Percentiles rank a stretch among this genome's conserved stretches.
These are phyloP conservation scores for Sistotremastrum niveocremeum DNA, from an alignment of 768 basidiomycete species.

Conservation along the genomic window DNA sequence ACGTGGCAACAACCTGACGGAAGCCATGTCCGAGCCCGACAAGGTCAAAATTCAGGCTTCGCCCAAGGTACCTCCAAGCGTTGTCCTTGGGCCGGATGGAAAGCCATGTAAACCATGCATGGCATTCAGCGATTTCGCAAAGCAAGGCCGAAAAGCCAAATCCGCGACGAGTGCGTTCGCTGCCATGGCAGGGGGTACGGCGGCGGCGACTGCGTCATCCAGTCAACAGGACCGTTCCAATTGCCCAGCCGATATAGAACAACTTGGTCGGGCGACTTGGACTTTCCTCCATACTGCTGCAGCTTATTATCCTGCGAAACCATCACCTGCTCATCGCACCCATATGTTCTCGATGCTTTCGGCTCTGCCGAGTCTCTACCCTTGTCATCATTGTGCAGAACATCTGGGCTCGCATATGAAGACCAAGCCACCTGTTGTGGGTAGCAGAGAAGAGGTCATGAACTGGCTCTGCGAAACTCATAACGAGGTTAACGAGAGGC, in stretches of 20 bases:
- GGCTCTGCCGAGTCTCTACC: conserved; percentile 74
- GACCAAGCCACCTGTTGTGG: conserved; percentile 63
- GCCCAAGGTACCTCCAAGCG: conserved; percentile 51
- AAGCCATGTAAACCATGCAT: conserved; percentile 92
- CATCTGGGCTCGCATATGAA: conserved; percentile 68
- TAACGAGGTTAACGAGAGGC: conserved; percentile 79
- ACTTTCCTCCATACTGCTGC: conserved; percentile 93
- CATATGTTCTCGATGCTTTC: conserved; percentile 75
- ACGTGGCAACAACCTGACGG: background rate
- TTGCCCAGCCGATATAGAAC: conserved; percentile 85
- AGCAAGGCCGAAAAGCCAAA: conserved; percentile 18
- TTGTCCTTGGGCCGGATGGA: conserved; percentile 84
- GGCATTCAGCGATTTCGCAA: conserved; percentile 47
- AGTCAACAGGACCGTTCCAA: conserved; percentile 22
- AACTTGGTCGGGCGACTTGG: conserved; percentile 89
- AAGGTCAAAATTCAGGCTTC: conserved; percentile 5
- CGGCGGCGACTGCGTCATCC: conserved; percentile 11
- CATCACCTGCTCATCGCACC: conserved; percentile 58
- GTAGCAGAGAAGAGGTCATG: conserved; percentile 50
- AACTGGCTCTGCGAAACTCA: conserved; percentile 86
- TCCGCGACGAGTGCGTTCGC: conserved; percentile 22
- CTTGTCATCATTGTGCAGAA: conserved; percentile 73
- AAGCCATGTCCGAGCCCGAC: background rate
- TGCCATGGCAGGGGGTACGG: conserved; percentile 14
- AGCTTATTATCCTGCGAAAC: conserved; percentile 84